Conservation (phyloP, 495 filamentous ascomycete genomes). For the Neurospora discreta region DNA sequence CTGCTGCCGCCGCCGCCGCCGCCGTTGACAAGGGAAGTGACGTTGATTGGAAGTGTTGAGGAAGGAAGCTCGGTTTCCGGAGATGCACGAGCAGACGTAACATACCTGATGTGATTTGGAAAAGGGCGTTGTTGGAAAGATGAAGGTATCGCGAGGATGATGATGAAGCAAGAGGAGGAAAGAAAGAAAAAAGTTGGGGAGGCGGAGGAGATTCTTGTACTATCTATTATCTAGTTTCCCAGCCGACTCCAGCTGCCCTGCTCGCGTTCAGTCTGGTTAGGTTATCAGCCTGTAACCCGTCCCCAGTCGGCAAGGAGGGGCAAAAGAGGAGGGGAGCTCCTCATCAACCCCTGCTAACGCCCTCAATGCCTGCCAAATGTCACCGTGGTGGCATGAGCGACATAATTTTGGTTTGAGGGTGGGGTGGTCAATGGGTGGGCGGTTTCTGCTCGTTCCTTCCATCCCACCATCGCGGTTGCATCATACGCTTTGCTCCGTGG, state of each 20-base stretch:
- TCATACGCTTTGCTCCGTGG: constrained; percentile 4
- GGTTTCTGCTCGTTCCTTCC: constrained; percentile 1
- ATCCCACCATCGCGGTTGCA: constrained; percentile 13
- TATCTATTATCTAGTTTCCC: not conserved
- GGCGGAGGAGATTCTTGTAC: not conserved
- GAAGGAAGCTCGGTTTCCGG: not conserved
- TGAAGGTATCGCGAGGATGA: not conserved
- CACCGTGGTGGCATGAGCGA: constrained; percentile 24
- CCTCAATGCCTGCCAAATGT: not conserved
- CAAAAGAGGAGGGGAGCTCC: not conserved
- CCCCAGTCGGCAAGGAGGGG: not conserved
- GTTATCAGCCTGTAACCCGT: not conserved
- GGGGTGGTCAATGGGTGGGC: constrained; percentile 13
- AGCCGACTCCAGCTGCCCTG: not conserved
- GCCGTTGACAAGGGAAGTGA: not conserved
- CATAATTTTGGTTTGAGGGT: constrained; percentile 24
- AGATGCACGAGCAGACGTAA: not conserved
- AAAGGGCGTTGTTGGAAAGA: not conserved
- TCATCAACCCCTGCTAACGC: not conserved
- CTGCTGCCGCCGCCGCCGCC: not conserved
- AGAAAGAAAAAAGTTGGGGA: not conserved
- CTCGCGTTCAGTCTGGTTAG: not conserved
- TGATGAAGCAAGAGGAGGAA: not conserved
- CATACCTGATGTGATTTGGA: not conserved
- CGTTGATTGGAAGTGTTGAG: not conserved